A percentile compares a stretch with the other conserved stretches of the same genome.
Conservation (phyloP, 2,329 filamentous ascomycete genomes). For the Rhexocercosporidium sp. region DNA sequence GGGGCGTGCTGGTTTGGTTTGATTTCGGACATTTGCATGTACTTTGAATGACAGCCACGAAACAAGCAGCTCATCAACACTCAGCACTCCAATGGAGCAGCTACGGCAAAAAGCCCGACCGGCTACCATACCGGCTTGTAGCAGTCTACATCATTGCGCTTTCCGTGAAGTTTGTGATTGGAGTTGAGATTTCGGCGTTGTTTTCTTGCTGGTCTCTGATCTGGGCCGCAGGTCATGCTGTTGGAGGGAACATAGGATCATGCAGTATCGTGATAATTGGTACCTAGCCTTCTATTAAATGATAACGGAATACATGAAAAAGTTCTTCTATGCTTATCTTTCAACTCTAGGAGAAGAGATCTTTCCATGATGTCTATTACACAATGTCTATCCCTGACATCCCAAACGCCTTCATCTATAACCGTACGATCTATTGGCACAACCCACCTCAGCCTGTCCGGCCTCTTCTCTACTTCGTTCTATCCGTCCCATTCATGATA, state of each 20-base stretch:
- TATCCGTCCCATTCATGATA: constrained; percentile 31
- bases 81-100: constrained; percentile 15
- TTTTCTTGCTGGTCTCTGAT: not conserved
- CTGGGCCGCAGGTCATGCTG: not conserved
- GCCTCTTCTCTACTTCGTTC: constrained; percentile 23
- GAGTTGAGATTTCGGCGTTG: not conserved
- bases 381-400: not conserved
- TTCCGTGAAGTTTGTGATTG: constrained; percentile 4
- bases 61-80: constrained; percentile 14
- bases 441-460: not conserved
- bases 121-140: constrained; percentile 20
- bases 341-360: not conserved
- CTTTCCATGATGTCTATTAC: not conserved
- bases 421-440: not conserved
- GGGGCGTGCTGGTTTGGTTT: constrained; percentile 14
- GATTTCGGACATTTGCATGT: constrained; percentile 16
- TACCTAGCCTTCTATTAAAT: not conserved
- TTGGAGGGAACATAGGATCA: not conserved
- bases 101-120: constrained; percentile 18
- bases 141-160: constrained; percentile 2
- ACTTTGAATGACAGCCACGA: constrained; percentile 17
- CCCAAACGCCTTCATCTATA: not conserved
- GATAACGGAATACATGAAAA: not conserved
- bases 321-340: not conserved
- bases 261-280: not conserved